phyloP scores from a whole-genome alignment of 441 rosid genomes.

The Pelargonium myrrhifolium region DNA sequence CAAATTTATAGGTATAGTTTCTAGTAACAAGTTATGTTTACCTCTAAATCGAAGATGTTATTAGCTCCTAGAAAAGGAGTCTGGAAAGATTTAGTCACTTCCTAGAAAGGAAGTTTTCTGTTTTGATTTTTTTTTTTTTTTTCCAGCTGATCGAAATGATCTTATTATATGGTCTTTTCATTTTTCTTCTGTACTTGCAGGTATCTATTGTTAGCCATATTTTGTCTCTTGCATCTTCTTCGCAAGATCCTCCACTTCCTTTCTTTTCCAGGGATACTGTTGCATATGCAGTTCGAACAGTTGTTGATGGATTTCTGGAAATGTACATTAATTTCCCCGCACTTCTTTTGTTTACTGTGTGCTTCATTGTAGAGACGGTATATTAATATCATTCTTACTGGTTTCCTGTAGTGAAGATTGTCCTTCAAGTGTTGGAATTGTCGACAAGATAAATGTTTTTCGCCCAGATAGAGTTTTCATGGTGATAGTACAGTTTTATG shows the following conservation, averaged over 20 bases:
- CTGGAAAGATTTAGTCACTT: not conserved
- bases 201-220: constrained; percentile 86
- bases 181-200: constrained; percentile 36
- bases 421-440: constrained; percentile 40
- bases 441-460: constrained; percentile 81
- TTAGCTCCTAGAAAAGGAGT: constrained; percentile 1
- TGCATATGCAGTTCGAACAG: constrained; percentile 60
- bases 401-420: constrained; percentile 49
- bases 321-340: constrained; percentile 34
- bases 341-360: constrained; percentile 16
- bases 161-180: constrained; percentile 4
- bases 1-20: not conserved
- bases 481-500: constrained; percentile 39
- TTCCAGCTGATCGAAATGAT: not conserved
- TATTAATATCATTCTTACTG: constrained; percentile 18
- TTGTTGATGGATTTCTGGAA: constrained; percentile 95
- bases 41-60: not conserved
- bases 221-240: constrained; percentile 65
- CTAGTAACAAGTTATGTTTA: not conserved
- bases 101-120: constrained; percentile 1
- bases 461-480: constrained; percentile 95
- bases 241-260: constrained; percentile 62
- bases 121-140: not conserved
- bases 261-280: constrained; percentile 59
- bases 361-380: constrained; percentile 11